Percentiles rank a stretch among this genome's conserved stretches.
Evolutionary conservation across 352 stramenopile species (phyloP).

Genomic region (Nothophytophthora sp.): DNA sequence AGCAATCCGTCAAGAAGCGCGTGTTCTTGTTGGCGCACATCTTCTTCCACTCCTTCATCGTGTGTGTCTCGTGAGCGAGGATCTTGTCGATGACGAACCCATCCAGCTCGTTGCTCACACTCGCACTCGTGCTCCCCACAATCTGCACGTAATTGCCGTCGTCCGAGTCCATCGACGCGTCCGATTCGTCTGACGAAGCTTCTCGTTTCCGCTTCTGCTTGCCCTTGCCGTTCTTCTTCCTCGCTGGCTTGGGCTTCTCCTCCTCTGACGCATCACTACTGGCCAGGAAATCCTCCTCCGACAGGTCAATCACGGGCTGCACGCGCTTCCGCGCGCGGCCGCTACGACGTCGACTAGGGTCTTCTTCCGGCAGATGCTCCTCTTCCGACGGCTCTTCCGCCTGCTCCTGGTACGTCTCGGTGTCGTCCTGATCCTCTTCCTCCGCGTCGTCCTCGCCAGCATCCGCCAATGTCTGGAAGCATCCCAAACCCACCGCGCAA

Average conservation of each 20-base stretch:
- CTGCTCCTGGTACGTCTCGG: constrained; percentile 43
- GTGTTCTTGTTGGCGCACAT: constrained; percentile 76
- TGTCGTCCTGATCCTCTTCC: constrained; percentile 34
- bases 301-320: constrained; percentile 27
- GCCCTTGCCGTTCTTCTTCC: constrained; percentile 24
- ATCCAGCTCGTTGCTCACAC: constrained; percentile 47
- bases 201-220: constrained; percentile 20
- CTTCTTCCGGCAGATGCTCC: constrained; percentile 21
- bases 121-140: constrained; percentile 9
- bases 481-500: constrained; percentile 10
- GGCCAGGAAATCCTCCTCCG: constrained; percentile 29
- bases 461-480: constrained; percentile 11
- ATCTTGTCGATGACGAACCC: constrained; percentile 87
- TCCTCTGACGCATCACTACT: constrained; percentile 40
- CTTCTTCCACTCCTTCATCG: constrained; percentile 76
- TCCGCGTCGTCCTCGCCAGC: constrained; percentile 21
- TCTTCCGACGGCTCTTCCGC: constrained; percentile 26
- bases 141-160: constrained; percentile 26
- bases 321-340: constrained; percentile 27
- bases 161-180: constrained; percentile 21
- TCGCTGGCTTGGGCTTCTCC: constrained; percentile 40
- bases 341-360: constrained; percentile 38
- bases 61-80: constrained; percentile 76
- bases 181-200: constrained; percentile 1
- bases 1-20: constrained; percentile 75